Conservation (phyloP, 257 asterid species). For the Cinchona pubescens region DNA sequence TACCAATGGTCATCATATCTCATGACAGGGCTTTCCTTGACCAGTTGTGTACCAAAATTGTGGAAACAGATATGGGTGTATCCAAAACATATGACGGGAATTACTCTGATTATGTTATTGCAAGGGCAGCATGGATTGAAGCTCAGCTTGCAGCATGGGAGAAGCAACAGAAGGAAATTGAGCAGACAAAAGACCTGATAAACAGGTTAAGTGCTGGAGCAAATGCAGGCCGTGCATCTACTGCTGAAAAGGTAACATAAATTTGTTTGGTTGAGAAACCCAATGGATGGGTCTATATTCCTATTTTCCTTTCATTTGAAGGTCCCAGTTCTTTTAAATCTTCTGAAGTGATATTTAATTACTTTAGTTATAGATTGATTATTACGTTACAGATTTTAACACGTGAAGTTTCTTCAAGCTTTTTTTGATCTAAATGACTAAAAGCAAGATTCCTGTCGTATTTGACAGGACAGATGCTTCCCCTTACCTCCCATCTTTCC, state of each 20-base stretch:
- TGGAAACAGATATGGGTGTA: constrained; percentile 96
- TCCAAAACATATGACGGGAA: constrained; percentile 81
- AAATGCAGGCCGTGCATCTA: constrained; percentile 96
- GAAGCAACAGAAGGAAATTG: constrained; percentile 93
- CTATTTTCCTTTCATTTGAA: not conserved
- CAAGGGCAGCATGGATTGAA: constrained; percentile 82
- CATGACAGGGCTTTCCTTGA: constrained; percentile 98
- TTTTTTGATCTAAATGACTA: not conserved
- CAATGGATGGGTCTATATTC: not conserved
- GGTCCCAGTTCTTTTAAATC: not conserved
- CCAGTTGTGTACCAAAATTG: constrained; percentile 90
- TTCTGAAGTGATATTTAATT: not conserved
- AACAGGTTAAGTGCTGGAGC: constrained; percentile 92
- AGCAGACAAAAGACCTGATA: constrained; percentile 69
- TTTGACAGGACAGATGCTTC: not conserved
- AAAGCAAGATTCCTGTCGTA: not conserved
- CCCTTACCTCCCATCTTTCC: not conserved
- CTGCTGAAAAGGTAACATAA: constrained; percentile 81
- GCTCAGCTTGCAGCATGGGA: constrained; percentile 95
- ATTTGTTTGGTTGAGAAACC: not conserved
- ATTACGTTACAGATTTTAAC: not conserved
- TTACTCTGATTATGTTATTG: constrained; percentile 68
- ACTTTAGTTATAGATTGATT: not conserved
- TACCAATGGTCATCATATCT: constrained; percentile 98
- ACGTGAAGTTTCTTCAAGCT: not conserved